Percentiles rank a stretch among this genome's conserved stretches.
Conservation (phyloP, 2,329 filamentous ascomycete genomes). For the Trichothecium sympodiale region DNA sequence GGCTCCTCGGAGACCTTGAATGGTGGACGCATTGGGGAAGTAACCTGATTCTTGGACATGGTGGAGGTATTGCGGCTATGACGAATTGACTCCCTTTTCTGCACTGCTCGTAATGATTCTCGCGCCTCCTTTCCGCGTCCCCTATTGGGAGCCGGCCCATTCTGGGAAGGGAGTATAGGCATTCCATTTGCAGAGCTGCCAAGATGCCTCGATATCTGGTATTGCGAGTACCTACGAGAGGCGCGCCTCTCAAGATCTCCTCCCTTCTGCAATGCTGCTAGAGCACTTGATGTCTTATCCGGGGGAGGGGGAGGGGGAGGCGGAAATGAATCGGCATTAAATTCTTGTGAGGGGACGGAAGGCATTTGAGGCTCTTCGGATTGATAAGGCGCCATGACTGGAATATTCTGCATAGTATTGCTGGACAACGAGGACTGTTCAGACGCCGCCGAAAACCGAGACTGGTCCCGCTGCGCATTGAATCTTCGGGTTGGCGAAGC, state of each 20-base stretch:
- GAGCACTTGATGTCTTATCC: conserved; percentile 76
- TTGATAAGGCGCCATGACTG: conserved; percentile 63
- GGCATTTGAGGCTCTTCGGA: conserved; percentile 43
- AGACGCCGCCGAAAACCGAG: conserved; percentile 36
- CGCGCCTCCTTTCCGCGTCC: conserved; percentile 64
- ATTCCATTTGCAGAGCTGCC: conserved; percentile 72
- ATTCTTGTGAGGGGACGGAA: conserved; percentile 21
- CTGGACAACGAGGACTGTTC: conserved; percentile 63
- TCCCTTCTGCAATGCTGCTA: conserved; percentile 82
- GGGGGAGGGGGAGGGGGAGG: conserved; percentile 58
- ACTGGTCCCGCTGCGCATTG: conserved; percentile 37
- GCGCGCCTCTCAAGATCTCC: conserved; percentile 87
- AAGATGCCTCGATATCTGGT: conserved; percentile 91
- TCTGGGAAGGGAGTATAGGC: conserved; percentile 76
- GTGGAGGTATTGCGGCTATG: conserved; percentile 38
- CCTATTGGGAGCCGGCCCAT: conserved; percentile 68
- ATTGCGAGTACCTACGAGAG: conserved; percentile 87
- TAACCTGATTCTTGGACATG: conserved; percentile 39
- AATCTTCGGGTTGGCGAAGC: conserved; percentile 37
- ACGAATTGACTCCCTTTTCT: conserved; percentile 38
- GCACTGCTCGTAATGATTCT: conserved; percentile 67
- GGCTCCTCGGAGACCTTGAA: conserved; percentile 54
- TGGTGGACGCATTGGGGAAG: conserved; percentile 49
- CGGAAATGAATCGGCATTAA: conserved; percentile 55
- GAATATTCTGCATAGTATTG: conserved; percentile 63